phyloP scores from a whole-genome alignment of 805 yeast species.

The Groenewaldozyma salmanticensis region DNA sequence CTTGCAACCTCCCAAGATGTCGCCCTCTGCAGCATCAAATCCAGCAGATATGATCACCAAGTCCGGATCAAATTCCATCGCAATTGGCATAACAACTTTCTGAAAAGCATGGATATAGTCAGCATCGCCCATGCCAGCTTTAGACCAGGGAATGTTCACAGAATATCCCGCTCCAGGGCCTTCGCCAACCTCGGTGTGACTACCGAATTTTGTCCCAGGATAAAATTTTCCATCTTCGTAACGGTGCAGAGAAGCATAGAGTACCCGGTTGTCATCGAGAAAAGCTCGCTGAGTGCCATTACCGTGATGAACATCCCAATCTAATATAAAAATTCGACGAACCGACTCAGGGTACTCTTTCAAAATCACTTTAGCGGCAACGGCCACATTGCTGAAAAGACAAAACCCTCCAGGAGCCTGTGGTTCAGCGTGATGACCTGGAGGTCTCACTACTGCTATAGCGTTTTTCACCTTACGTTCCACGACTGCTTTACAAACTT shows the following conservation, averaged over 20 bases:
- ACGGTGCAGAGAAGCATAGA: conserved; percentile 86
- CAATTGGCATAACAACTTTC: conserved; percentile 77
- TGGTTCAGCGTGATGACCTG: conserved; percentile 99
- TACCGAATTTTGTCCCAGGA: conserved; percentile 88
- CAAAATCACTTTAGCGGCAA: conserved; percentile 81
- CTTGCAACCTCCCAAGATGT: conserved; percentile 91
- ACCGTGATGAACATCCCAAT: conserved; percentile 99
- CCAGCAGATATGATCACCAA: conserved; percentile 89
- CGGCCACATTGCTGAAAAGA: conserved; percentile 91
- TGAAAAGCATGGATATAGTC: conserved; percentile 90
- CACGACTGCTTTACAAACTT: conserved; percentile 90
- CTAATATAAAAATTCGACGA: conserved; percentile 70
- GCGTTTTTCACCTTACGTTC: conserved; percentile 89
- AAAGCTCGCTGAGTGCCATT: conserved; percentile 96
- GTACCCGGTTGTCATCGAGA: conserved; percentile 77
- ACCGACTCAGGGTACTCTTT: conserved; percentile 82
- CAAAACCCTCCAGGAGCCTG: conserved; percentile 96
- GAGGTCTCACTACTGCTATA: conserved; percentile 92
- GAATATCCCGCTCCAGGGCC: conserved; percentile 81
- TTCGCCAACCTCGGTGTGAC: conserved; percentile 70
- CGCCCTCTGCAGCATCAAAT: conserved; percentile 98
- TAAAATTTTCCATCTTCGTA: conserved; percentile 87
- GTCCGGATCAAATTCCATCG: conserved; percentile 86
- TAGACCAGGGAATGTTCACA: conserved; percentile 90
- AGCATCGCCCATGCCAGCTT: conserved; percentile 87